Evolutionary conservation across 805 yeast genomes (phyloP).

Genomic region (Grigorovia jiainica): DNA sequence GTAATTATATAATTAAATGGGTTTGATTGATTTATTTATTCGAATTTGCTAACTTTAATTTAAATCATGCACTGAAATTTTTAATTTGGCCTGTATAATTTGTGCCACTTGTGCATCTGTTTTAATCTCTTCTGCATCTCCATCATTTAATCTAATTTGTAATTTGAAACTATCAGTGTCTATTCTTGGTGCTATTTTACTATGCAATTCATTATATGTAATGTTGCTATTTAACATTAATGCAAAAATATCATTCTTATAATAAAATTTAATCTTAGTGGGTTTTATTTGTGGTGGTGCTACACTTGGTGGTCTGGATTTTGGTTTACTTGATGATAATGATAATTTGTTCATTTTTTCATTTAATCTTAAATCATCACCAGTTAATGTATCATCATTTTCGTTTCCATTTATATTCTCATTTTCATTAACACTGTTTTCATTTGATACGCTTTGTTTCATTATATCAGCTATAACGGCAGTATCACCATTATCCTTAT

Average conservation of each 20-base stretch:
- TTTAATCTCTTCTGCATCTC: conserved; percentile 27
- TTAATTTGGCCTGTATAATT: conserved; percentile 29
- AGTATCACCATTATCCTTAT: conserved; percentile 5
- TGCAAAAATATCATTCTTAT: conserved; percentile 75
- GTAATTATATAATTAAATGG: not conserved
- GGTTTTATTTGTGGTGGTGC: conserved; percentile 23
- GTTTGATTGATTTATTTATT: too few relatives aligned
- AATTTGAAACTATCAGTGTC: conserved; percentile 31
- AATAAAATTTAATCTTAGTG: conserved; percentile 62
- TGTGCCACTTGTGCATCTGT: conserved; percentile 27
- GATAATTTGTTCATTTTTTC: conserved; percentile 23
- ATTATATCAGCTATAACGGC: conserved; percentile 7
- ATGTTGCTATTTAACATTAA: conserved; percentile 43
- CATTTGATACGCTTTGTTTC: not conserved
- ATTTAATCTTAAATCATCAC: conserved; percentile 24
- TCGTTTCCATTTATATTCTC: conserved; percentile 2
- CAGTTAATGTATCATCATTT: conserved; percentile 27
- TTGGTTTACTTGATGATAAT: conserved; percentile 10
- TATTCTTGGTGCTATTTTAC: conserved; percentile 44
- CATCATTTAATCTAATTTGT: conserved; percentile 26
- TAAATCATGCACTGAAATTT: conserved; percentile 30
- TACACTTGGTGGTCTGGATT: conserved; percentile 25
- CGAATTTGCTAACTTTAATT: conserved; percentile 12
- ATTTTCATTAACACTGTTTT: conserved; percentile 1
- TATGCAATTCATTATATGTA: conserved; percentile 39